Evolutionary conservation across 345 rosid genomes (phyloP).

Genomic region (Mangifera indica): DNA sequence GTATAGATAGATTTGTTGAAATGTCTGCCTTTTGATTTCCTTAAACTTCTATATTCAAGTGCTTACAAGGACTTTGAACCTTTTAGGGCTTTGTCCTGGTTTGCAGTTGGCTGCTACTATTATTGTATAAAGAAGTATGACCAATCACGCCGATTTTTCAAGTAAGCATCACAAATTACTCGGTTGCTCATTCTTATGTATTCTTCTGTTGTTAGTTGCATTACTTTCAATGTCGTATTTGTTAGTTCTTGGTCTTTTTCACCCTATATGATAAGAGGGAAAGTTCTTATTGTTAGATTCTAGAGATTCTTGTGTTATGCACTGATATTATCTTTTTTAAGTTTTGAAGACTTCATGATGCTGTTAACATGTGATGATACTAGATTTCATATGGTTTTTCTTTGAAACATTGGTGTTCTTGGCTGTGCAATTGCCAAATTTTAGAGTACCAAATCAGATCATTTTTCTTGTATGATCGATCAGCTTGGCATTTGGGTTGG

Average conservation of each 20-base stretch:
- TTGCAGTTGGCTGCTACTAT: constrained; percentile 81
- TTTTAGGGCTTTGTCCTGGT: constrained; percentile 93
- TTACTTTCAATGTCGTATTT: background rate
- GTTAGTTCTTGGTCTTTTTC: background rate
- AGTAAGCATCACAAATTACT: constrained; percentile 42
- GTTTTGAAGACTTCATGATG: background rate
- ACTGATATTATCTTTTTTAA: background rate
- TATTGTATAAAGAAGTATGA: constrained; percentile 83
- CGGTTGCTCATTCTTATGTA: constrained; percentile 7
- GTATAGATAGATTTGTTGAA: background rate
- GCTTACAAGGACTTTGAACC: constrained; percentile 6
- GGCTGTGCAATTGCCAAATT: background rate
- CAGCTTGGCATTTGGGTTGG: background rate
- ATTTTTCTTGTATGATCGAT: background rate
- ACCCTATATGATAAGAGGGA: background rate
- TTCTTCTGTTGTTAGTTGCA: background rate
- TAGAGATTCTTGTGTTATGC: background rate
- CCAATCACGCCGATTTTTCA: constrained; percentile 83
- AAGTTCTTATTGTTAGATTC: background rate
- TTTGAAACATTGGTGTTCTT: background rate
- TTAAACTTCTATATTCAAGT: background rate
- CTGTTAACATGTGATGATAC: background rate
- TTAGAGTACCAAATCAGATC: background rate
- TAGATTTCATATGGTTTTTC: background rate
- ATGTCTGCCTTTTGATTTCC: background rate